Conservation (phyloP, 192 early-diverging fungal genomes). For the Coemansia sp. region DNA sequence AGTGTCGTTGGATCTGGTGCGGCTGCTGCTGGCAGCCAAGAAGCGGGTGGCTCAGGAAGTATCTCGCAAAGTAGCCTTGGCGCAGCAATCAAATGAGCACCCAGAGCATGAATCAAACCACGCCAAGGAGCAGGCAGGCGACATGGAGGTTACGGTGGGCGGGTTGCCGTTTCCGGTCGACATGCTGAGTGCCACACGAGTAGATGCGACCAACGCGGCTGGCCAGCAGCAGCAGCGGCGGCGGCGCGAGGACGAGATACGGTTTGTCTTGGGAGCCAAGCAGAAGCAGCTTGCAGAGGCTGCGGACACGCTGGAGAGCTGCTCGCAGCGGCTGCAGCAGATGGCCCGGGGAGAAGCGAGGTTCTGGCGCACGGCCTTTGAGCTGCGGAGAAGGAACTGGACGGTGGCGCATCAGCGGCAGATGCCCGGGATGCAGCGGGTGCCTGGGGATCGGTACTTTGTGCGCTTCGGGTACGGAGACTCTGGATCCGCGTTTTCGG, state of each 20-base stretch:
- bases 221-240: constrained; percentile 7
- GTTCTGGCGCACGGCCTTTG: constrained; percentile 48
- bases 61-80: background rate
- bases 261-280: constrained; percentile 49
- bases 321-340: constrained; percentile 11
- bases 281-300: constrained; percentile 39
- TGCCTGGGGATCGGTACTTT: constrained; percentile 34
- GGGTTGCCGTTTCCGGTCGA: constrained; percentile 33
- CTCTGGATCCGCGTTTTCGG: constrained; percentile 25
- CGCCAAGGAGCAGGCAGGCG: constrained; percentile 13
- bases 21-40: constrained; percentile 40
- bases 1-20: constrained; percentile 46
- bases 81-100: constrained; percentile 9
- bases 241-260: constrained; percentile 21
- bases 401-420: constrained; percentile 39
- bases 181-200: constrained; percentile 26
- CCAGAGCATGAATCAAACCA: constrained; percentile 7
- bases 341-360: constrained; percentile 21
- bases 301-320: constrained; percentile 27
- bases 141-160: constrained; percentile 35
- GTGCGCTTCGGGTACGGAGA: constrained; percentile 34
- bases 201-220: constrained; percentile 1
- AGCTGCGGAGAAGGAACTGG: constrained; percentile 34
- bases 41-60: constrained; percentile 17
- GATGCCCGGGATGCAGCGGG: background rate